These are phyloP conservation scores for Alectoria sarmentosa DNA, from an alignment of 495 filamentous ascomycete genomes.

Conservation along the genomic window DNA sequence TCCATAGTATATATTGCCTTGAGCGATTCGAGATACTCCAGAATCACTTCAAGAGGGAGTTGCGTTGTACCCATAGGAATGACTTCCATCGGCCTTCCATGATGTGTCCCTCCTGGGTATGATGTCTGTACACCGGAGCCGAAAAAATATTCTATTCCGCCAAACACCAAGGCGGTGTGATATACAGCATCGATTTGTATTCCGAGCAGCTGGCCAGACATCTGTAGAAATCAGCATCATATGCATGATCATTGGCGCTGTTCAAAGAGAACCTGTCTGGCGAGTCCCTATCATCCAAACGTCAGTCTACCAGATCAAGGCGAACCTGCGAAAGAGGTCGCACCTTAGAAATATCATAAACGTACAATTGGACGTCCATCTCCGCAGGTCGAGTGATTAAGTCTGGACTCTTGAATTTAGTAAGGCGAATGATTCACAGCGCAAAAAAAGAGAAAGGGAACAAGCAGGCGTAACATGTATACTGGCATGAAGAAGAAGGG, in stretches of 20 bases:
- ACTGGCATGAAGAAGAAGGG: background rate
- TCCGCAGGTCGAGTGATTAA: background rate
- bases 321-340: slow-evolving; percentile 15
- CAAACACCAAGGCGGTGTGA: slow-evolving; percentile 81
- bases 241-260: background rate
- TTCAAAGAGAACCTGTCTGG: slow-evolving; percentile 32
- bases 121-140: slow-evolving; percentile 75
- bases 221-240: slow-evolving; percentile 15
- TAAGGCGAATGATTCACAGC: background rate
- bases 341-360: slow-evolving; percentile 88
- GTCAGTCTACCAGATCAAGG: slow-evolving; percentile 16
- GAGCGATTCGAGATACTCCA: slow-evolving; percentile 83
- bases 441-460: no score
- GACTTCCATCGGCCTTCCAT: slow-evolving; percentile 75
- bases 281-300: slow-evolving; percentile 31
- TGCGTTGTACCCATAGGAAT: slow-evolving; percentile 68
- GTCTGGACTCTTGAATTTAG: background rate
- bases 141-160: slow-evolving; percentile 69
- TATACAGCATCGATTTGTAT: slow-evolving; percentile 84
- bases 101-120: slow-evolving; percentile 69
- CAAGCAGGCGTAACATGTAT: no score
- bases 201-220: slow-evolving; percentile 37
- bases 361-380: slow-evolving; percentile 91
- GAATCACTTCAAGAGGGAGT: slow-evolving; percentile 73
- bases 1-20: slow-evolving; percentile 76